phyloP scores from a whole-genome alignment of 2,329 filamentous ascomycete species.

The Colletotrichum noveboracense region DNA sequence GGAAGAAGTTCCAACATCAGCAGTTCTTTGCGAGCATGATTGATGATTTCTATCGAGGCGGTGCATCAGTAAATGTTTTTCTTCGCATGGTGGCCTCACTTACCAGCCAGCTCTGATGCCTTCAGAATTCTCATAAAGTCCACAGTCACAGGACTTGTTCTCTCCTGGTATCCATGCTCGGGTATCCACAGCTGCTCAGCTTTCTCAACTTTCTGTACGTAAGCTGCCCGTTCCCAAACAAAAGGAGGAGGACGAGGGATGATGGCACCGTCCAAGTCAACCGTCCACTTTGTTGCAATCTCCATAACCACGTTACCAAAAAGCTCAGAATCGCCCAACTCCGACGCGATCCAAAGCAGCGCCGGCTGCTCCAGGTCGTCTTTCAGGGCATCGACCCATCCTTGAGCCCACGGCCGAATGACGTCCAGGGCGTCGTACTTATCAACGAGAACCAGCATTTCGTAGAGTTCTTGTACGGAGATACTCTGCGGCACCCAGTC shows the following conservation, averaged over 20 bases:
- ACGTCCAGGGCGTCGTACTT: neutral
- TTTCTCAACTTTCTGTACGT: neutral
- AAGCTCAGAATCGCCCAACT: neutral
- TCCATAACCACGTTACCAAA: neutral
- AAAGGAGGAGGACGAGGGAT: neutral
- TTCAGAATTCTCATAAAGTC: neutral
- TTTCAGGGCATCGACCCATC: neutral
- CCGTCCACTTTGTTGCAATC: neutral
- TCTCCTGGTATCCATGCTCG: neutral
- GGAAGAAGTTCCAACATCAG: neutral
- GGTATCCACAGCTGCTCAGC: neutral
- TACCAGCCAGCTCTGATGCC: neutral
- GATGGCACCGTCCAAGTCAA: neutral
- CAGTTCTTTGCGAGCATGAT: neutral
- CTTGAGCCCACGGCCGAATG: neutral
- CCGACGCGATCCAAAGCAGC: neutral
- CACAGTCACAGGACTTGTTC: neutral
- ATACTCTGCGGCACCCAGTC: neutral
- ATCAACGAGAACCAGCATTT: neutral
- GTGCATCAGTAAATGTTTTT: rapidly evolving
- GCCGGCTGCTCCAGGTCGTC: neutral
- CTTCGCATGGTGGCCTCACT: neutral
- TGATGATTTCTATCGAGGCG: neutral
- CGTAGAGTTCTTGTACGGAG: neutral
- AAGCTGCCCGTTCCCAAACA: neutral